Conservation (phyloP, 2,329 filamentous ascomycete genomes). For the Didymella sp. region DNA sequence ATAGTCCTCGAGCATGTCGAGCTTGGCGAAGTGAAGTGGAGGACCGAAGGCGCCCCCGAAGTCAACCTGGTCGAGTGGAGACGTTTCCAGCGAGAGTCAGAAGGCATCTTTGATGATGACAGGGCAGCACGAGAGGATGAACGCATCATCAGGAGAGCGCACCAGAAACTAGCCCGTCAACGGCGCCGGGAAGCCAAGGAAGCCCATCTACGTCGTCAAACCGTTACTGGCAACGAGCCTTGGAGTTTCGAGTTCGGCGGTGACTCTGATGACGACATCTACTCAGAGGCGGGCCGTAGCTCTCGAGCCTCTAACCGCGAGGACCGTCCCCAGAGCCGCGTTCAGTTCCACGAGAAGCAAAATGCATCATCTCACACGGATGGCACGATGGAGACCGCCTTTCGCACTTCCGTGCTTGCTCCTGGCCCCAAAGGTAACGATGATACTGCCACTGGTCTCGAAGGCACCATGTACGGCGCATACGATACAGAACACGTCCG, state of each 20-base stretch:
- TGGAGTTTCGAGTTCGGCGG: conserved; percentile 88
- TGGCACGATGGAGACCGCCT: conserved; percentile 47
- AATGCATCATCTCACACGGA: conserved; percentile 28
- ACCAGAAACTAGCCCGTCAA: conserved; percentile 53
- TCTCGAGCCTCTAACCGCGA: conserved; percentile 36
- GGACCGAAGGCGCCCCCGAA: conserved; percentile 83
- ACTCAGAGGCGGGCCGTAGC: conserved; percentile 37
- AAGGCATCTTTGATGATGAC: conserved; percentile 54
- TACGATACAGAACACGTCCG: conserved; percentile 67
- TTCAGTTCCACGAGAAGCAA: conserved; percentile 32
- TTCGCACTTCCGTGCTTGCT: conserved; percentile 36
- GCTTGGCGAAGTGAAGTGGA: conserved; percentile 91
- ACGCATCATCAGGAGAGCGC: conserved; percentile 48
- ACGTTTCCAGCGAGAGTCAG: conserved; percentile 76
- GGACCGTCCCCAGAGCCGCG: conserved; percentile 28
- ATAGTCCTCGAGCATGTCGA: conserved; percentile 96
- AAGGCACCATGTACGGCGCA: conserved; percentile 78
- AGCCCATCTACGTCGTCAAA: conserved; percentile 40
- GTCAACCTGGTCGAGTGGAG: conserved; percentile 84
- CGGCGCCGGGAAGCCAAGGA: conserved; percentile 51
- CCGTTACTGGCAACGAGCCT: conserved; percentile 61
- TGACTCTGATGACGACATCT: conserved; percentile 63
- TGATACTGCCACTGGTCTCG: conserved; percentile 61
- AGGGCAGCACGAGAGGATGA: conserved; percentile 54
- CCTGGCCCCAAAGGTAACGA: conserved; percentile 16